Percentiles rank a stretch among this genome's conserved stretches.
Evolutionary conservation across 1,284 basidiomycete genomes (phyloP).

Genomic region (Malassezia sympodialis): DNA sequence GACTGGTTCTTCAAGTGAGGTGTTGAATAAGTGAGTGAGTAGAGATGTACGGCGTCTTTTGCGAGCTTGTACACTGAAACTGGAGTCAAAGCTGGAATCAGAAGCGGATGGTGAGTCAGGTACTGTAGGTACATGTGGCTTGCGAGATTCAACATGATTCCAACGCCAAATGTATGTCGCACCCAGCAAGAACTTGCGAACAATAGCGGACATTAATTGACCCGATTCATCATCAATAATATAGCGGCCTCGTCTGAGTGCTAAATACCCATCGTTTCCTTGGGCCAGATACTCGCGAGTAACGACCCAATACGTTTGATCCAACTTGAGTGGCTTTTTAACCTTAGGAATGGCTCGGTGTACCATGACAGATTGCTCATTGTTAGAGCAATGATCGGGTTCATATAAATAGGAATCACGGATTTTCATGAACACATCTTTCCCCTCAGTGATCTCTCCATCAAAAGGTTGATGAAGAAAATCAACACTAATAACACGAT

Average conservation of each 20-base stretch:
- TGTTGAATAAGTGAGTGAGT: slow-evolving; percentile 15
- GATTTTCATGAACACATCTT: not conserved
- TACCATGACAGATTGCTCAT: slow-evolving; percentile 32
- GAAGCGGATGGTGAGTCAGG: slow-evolving; percentile 6
- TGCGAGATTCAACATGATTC: slow-evolving; percentile 21
- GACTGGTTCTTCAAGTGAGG: slow-evolving; percentile 6
- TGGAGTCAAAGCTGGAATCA: slow-evolving; percentile 15
- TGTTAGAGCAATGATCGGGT: slow-evolving; percentile 44
- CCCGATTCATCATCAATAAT: slow-evolving; percentile 78
- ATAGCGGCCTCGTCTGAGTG: slow-evolving; percentile 60
- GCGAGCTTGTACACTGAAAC: not conserved
- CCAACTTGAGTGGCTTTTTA: slow-evolving; percentile 22
- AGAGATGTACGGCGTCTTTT: slow-evolving; percentile 17
- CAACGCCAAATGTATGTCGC: slow-evolving; percentile 32
- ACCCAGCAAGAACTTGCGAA: slow-evolving; percentile 74
- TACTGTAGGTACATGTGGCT: slow-evolving; percentile 8
- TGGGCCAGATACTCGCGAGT: slow-evolving; percentile 64
- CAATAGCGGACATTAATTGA: slow-evolving; percentile 66
- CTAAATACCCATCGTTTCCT: slow-evolving; percentile 65
- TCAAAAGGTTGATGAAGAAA: slow-evolving; percentile 25
- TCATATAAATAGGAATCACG: slow-evolving; percentile 5
- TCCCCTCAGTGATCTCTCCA: slow-evolving; percentile 9
- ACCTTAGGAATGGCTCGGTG: slow-evolving; percentile 21
- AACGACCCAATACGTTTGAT: slow-evolving; percentile 59
- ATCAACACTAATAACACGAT: slow-evolving; percentile 30